phyloP scores from a whole-genome alignment of 306 rosid genomes.

The Glycyrrhiza uralensis region DNA sequence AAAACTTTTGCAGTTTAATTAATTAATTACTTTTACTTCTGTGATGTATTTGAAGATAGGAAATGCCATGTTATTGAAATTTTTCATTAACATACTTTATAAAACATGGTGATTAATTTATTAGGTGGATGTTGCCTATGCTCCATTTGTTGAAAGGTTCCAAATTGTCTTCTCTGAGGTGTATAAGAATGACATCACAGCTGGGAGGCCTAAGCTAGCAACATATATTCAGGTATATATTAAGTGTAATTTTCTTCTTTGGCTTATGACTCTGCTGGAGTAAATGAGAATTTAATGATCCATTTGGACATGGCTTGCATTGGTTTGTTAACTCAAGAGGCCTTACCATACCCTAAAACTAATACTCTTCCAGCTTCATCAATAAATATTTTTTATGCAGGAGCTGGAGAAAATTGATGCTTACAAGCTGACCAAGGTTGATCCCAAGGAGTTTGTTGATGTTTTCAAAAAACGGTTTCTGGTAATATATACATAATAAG shows the following conservation, averaged over 20 bases:
- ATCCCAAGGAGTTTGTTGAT: slow-evolving; percentile 39
- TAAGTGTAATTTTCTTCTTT: background rate
- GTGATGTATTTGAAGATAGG: too few relatives aligned
- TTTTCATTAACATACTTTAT: too few relatives aligned
- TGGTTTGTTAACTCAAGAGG: background rate
- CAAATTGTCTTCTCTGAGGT: slow-evolving; percentile 37
- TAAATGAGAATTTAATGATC: background rate
- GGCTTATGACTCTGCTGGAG: background rate
- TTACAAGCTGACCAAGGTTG: slow-evolving; percentile 45
- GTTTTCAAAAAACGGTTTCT: slow-evolving; percentile 36
- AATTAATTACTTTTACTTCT: too few relatives aligned
- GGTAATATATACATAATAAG: slow-evolving; percentile 27
- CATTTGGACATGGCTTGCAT: background rate
- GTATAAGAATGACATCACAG: slow-evolving; percentile 41
- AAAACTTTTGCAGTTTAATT: too few relatives aligned
- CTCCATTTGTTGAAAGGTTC: slow-evolving; percentile 58
- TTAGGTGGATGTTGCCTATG: slow-evolving; percentile 31
- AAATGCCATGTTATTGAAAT: too few relatives aligned
- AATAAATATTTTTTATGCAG: slow-evolving; percentile 36
- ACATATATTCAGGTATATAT: slow-evolving; percentile 57
- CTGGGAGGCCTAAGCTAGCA: slow-evolving; percentile 60
- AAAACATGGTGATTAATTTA: too few relatives aligned
- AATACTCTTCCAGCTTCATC: too few relatives aligned
- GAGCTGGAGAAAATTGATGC: slow-evolving; percentile 57
- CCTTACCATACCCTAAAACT: too few relatives aligned